These are phyloP conservation scores for Melampsora americana DNA, from an alignment of 1,284 basidiomycete species.

Conservation along the genomic window DNA sequence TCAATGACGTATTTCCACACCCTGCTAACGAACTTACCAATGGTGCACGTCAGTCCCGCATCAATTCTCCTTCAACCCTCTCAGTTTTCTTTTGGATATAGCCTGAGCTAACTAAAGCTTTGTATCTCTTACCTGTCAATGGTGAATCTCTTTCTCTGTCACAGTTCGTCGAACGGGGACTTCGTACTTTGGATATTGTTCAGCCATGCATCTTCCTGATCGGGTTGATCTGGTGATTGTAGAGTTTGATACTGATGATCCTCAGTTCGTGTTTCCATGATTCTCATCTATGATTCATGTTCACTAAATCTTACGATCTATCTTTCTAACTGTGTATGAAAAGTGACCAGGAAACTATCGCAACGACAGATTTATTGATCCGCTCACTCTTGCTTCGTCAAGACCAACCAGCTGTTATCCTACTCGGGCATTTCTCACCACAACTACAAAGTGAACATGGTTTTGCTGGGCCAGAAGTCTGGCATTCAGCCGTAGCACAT, in stretches of 20 bases:
- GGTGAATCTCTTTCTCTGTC: background rate
- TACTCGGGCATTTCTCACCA: conserved; percentile 85
- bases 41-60: conserved; percentile 62
- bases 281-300: background rate
- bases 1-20: conserved; percentile 89
- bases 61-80: background rate
- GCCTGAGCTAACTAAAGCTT: background rate
- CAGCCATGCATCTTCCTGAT: conserved; percentile 83
- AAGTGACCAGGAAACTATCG: conserved; percentile 69
- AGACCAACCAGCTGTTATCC: conserved; percentile 80
- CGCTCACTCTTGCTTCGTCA: conserved; percentile 81
- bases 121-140: background rate
- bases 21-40: conserved; percentile 91
- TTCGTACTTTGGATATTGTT: conserved; percentile 88
- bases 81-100: too few relatives aligned
- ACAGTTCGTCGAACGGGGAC: conserved; percentile 76
- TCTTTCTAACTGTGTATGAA: background rate
- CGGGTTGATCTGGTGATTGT: conserved; percentile 85
- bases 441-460: conserved; percentile 74
- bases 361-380: conserved; percentile 82
- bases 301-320: background rate
- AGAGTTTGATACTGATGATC: conserved; percentile 84
- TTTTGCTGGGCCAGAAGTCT: conserved; percentile 79
- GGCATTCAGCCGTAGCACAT: conserved; percentile 81
- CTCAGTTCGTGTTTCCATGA: conserved; percentile 62